Conservation (phyloP, 768 basidiomycete genomes). For the Panaeolus cyanescens region DNA sequence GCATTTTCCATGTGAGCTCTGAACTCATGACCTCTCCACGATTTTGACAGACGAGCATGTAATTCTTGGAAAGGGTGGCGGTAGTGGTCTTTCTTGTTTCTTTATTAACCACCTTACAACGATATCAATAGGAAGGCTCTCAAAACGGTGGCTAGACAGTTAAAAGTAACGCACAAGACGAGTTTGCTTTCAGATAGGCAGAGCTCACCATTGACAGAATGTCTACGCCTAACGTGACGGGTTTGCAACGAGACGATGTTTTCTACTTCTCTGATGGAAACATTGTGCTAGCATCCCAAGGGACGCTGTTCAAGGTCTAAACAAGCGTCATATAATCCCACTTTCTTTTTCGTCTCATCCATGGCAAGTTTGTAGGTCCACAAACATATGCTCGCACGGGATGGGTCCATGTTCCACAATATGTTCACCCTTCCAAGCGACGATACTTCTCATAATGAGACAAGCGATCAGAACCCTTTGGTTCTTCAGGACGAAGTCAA, state of each 20-base stretch:
- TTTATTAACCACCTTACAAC: too few relatives aligned
- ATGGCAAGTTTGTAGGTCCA: constrained; percentile 16
- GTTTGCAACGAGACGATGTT: constrained; percentile 9
- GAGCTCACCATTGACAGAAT: neutral
- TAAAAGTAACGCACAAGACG: too few relatives aligned
- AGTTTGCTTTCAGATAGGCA: neutral
- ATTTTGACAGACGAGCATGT: too few relatives aligned
- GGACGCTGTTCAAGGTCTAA: constrained; percentile 46
- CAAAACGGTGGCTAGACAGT: too few relatives aligned
- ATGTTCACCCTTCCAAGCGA: constrained; percentile 44
- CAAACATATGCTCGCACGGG: constrained; percentile 33
- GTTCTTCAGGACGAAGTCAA: constrained; percentile 47
- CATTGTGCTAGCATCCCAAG: constrained; percentile 42
- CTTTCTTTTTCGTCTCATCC: neutral
- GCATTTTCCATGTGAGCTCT: too few relatives aligned
- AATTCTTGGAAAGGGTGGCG: too few relatives aligned
- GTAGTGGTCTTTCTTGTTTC: too few relatives aligned
- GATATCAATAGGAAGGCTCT: too few relatives aligned
- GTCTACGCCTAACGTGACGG: neutral
- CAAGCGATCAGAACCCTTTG: constrained; percentile 52
- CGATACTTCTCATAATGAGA: constrained; percentile 39
- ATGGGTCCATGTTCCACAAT: constrained; percentile 46
- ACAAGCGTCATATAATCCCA: neutral
- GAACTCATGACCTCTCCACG: too few relatives aligned
- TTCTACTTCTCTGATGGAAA: constrained; percentile 49